Evolutionary conservation across 805 yeast genomes (phyloP).

Genomic region (Wickerhamomyces alni): DNA sequence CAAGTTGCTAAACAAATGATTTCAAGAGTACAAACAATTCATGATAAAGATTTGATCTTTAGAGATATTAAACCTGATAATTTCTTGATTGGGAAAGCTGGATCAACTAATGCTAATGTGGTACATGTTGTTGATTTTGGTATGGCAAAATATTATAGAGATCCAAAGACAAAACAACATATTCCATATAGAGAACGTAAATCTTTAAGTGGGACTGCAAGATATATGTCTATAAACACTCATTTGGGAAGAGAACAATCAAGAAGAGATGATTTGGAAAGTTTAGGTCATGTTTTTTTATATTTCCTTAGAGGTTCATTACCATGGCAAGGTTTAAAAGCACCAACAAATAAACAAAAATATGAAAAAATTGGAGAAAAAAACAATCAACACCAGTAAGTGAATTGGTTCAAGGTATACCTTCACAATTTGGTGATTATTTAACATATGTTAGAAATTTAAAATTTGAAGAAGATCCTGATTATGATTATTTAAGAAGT

Average conservation of each 20-base stretch:
- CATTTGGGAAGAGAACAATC: constrained; percentile 96
- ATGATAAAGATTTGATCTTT: constrained; percentile 85
- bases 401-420: constrained; percentile 56
- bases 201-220: constrained; percentile 95
- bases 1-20: constrained; percentile 96
- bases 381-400: constrained; percentile 63
- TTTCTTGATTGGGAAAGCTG: constrained; percentile 88
- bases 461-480: constrained; percentile 76
- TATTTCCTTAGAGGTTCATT: constrained; percentile 89
- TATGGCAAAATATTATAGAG: constrained; percentile 97
- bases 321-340: constrained; percentile 99
- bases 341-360: constrained; percentile 95
- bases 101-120: constrained; percentile 73
- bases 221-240: constrained; percentile 97
- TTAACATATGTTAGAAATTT: constrained; percentile 61
- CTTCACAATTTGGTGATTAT: constrained; percentile 70
- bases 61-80: constrained; percentile 98
- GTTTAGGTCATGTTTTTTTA: constrained; percentile 93
- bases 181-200: constrained; percentile 96
- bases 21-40: constrained; percentile 76
- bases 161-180: constrained; percentile 91
- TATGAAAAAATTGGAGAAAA: constrained; percentile 89
- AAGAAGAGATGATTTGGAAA: constrained; percentile 94
- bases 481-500: constrained; percentile 60
- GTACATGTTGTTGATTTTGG: constrained; percentile 95